A percentile compares a stretch with the other conserved stretches of the same genome.
These are phyloP conservation scores for Candida labiduridarum DNA, from an alignment of 1,139 yeast genomes.

Conservation along the genomic window DNA sequence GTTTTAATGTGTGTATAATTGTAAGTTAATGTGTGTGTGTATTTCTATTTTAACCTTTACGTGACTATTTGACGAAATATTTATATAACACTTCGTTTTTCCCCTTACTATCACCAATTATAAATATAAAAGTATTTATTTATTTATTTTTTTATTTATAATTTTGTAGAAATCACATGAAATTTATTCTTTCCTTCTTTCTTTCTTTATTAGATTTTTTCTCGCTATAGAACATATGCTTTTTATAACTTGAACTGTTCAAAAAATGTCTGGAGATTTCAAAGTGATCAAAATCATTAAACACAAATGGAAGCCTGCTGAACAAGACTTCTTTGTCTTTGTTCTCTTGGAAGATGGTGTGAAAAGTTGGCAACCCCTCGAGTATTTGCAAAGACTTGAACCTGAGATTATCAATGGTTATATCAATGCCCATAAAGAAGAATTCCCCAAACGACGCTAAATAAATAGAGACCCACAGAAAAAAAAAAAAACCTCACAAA, in stretches of 20 bases:
- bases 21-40: neutral
- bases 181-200: too few species aligned
- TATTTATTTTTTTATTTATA: too few species aligned
- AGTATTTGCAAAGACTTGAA: neutral
- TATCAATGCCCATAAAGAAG: neutral
- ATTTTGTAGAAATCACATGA: too few species aligned
- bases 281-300: slow-evolving; percentile 1
- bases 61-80: too few species aligned
- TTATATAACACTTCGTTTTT: too few species aligned
- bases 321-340: slow-evolving; percentile 4
- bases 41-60: too few species aligned
- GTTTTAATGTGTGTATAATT: too few species aligned
- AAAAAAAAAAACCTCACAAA: too few species aligned
- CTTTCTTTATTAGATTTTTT: too few species aligned
- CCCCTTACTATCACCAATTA: too few species aligned
- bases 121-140: too few species aligned
- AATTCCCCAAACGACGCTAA: neutral
- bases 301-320: slow-evolving; percentile 4
- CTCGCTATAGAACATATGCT: neutral
- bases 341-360: slow-evolving; percentile 7
- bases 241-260: neutral
- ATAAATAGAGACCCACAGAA: too few species aligned
- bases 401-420: neutral
- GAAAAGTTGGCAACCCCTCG: slow-evolving; percentile 5
- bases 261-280: slow-evolving; percentile 1